phyloP scores from a whole-genome alignment of 495 filamentous ascomycete genomes.

The Penicillium egyptiacum region DNA sequence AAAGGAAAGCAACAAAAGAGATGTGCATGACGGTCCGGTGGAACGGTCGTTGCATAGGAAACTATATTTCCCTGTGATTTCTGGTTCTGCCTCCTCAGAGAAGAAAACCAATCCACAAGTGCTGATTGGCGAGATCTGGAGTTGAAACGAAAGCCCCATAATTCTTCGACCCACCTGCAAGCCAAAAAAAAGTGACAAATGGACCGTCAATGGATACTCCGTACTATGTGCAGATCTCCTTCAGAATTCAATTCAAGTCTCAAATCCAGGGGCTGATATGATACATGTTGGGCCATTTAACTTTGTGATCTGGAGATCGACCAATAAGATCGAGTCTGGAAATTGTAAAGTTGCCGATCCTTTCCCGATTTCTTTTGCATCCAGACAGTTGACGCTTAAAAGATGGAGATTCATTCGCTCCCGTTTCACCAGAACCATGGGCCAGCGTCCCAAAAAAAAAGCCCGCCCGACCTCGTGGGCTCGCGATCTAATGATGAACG shows the following conservation, averaged over 20 bases:
- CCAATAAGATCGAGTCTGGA: conserved; percentile 13
- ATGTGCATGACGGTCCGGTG: no score
- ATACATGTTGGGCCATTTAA: no score
- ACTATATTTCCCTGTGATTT: no score
- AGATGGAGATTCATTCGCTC: conserved; percentile 16
- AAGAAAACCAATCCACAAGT: background rate
- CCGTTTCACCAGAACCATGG: conserved; percentile 12
- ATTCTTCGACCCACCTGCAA: no score
- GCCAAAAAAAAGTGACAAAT: no score
- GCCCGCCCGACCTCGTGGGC: conserved; percentile 3
- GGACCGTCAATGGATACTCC: no score
- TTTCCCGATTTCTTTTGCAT: background rate
- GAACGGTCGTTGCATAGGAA: no score
- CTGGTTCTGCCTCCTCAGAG: no score
- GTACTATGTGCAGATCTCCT: background rate
- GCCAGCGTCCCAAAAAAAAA: background rate
- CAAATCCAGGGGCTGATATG: background rate
- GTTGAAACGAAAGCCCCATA: no score
- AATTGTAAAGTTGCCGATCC: conserved; percentile 17
- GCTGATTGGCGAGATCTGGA: background rate
- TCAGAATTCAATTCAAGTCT: background rate
- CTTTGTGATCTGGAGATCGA: conserved; percentile 22
- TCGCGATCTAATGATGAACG: background rate
- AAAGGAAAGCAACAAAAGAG: no score
- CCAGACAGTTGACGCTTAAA: conserved; percentile 3